phyloP scores from a whole-genome alignment of 257 asterid species.

The Thymus quinquecostatus region DNA sequence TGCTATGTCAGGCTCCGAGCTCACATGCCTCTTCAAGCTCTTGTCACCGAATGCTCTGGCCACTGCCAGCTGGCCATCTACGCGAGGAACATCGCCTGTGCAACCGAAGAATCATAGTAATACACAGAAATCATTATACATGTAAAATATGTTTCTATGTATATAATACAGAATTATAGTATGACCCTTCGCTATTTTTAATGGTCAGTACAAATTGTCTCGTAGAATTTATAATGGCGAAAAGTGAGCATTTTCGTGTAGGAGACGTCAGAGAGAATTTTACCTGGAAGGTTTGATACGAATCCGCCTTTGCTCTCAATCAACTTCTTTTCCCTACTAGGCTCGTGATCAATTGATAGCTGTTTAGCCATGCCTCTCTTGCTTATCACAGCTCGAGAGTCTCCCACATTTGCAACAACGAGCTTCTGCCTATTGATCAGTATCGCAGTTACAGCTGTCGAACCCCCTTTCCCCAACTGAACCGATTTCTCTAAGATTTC shows the following conservation, averaged over 20 bases:
- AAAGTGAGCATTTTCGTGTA: too few species aligned
- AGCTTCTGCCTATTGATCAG: slow-evolving; percentile 74
- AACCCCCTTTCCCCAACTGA: slow-evolving; percentile 82
- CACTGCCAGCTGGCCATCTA: slow-evolving; percentile 92
- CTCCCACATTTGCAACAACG: slow-evolving; percentile 88
- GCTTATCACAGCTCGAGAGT: slow-evolving; percentile 81
- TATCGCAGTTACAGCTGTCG: slow-evolving; percentile 94
- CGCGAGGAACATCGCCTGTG: slow-evolving; percentile 92
- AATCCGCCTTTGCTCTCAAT: slow-evolving; percentile 97
- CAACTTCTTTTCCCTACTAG: slow-evolving; percentile 65
- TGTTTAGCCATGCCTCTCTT: slow-evolving; percentile 72
- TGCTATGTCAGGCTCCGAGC: slow-evolving; percentile 78
- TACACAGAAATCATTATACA: neutral
- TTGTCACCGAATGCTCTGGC: slow-evolving; percentile 98
- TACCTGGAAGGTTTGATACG: slow-evolving; percentile 89
- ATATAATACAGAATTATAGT: too few species aligned
- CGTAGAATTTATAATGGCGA: too few species aligned
- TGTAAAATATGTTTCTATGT: too few species aligned
- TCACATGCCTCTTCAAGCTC: slow-evolving; percentile 83
- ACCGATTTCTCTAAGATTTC: slow-evolving; percentile 68
- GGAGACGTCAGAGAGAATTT: neutral
- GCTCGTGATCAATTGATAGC: slow-evolving; percentile 91
- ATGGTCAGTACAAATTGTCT: too few species aligned
- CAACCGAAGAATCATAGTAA: neutral
- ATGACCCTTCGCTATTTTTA: too few species aligned